Conservation (phyloP, 2,329 filamentous ascomycete genomes). For the Hyphodiscus sp. region DNA sequence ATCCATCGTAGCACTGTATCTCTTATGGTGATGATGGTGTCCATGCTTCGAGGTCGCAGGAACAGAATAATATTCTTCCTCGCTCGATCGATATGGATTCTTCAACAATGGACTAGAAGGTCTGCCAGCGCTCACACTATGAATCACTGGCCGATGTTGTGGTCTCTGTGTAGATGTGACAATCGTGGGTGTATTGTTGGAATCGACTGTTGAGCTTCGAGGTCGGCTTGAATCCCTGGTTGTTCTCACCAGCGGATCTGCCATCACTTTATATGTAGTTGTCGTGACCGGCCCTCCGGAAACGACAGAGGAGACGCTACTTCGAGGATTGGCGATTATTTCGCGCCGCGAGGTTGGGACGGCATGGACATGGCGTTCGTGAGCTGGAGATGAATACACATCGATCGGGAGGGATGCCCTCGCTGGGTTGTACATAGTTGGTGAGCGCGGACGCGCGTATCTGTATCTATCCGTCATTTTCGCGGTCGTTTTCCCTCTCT, state of each 20-base stretch:
- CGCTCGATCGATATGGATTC: constrained; percentile 47
- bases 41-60: constrained; percentile 52
- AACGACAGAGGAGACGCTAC: constrained; percentile 27
- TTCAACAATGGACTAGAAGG: constrained; percentile 43
- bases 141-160: constrained; percentile 23
- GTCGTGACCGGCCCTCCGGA: constrained; percentile 37
- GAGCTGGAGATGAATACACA: constrained; percentile 31
- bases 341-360: constrained; percentile 37
- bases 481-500: constrained; percentile 4
- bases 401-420: constrained; percentile 47
- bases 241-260: constrained; percentile 43
- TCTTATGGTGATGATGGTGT: constrained; percentile 29
- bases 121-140: constrained; percentile 27
- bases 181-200: constrained; percentile 42
- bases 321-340: constrained; percentile 31
- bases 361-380: constrained; percentile 48
- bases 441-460: constrained; percentile 41
- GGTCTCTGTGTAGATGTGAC: constrained; percentile 43
- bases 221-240: constrained; percentile 43
- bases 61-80: constrained; percentile 48
- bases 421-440: constrained; percentile 40
- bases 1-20: constrained; percentile 43
- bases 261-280: constrained; percentile 50
- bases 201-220: constrained; percentile 44
- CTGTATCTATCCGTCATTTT: constrained; percentile 44